Conservation (phyloP, 139 green algal species). For the Micractinium sp. region DNA sequence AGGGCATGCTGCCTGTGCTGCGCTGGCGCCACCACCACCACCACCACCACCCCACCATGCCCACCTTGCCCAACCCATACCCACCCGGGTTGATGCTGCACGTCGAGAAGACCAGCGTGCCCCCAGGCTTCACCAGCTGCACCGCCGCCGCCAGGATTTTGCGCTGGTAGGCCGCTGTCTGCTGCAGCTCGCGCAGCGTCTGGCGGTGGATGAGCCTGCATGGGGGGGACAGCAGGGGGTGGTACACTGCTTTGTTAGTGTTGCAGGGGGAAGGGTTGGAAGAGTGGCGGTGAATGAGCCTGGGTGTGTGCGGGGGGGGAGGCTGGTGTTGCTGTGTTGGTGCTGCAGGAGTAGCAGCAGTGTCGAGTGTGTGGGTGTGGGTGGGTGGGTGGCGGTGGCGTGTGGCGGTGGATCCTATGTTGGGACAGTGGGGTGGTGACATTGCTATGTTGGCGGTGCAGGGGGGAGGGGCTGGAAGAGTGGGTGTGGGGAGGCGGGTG, state of each 20-base stretch:
- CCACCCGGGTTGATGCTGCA: conserved; percentile 86
- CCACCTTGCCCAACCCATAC: not conserved
- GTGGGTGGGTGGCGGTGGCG: too few relatives aligned
- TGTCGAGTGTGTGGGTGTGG: too few relatives aligned
- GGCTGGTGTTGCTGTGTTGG: too few relatives aligned
- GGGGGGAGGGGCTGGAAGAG: too few relatives aligned
- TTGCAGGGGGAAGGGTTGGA: not conserved
- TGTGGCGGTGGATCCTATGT: too few relatives aligned
- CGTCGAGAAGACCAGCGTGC: conserved; percentile 89
- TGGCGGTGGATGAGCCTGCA: conserved; percentile 44
- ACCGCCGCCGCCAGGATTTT: conserved; percentile 78
- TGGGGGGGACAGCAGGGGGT: not conserved
- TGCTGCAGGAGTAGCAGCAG: too few relatives aligned
- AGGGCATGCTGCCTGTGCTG: too few relatives aligned
- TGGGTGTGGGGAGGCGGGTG: too few relatives aligned
- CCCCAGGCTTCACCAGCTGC: conserved; percentile 78
- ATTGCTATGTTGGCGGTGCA: too few relatives aligned
- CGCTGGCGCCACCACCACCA: too few relatives aligned
- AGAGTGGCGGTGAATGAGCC: not conserved
- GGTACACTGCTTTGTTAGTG: not conserved
- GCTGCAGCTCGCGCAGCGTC: conserved; percentile 57
- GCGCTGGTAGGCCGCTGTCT: conserved; percentile 75
- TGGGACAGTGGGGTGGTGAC: too few relatives aligned
- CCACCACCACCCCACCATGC: not conserved
- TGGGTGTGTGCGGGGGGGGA: not conserved